These are phyloP conservation scores for Pyronema omphalodes DNA, from an alignment of 495 filamentous ascomycete species.

Conservation along the genomic window DNA sequence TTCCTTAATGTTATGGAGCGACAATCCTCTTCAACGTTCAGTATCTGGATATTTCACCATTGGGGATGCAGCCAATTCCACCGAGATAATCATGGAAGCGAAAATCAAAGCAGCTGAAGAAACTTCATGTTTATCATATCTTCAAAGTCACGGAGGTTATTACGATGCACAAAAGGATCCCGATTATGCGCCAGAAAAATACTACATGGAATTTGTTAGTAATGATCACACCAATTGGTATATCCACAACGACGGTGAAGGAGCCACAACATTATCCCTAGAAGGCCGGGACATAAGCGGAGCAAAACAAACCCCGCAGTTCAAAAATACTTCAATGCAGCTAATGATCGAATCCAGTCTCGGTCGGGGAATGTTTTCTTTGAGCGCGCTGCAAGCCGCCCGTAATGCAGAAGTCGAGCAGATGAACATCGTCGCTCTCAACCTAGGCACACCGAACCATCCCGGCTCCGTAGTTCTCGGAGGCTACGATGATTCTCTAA, in stretches of 20 bases:
- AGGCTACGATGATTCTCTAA: conserved; percentile 20
- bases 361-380: conserved; percentile 17
- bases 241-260: conserved; percentile 1
- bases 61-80: not conserved
- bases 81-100: not conserved
- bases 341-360: conserved; percentile 9
- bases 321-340: conserved; percentile 8
- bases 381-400: conserved; percentile 15
- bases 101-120: not conserved
- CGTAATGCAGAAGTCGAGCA: conserved; percentile 9
- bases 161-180: conserved; percentile 15
- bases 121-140: conserved; percentile 9
- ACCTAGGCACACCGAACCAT: conserved; percentile 9
- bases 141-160: conserved; percentile 14
- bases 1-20: conserved; percentile 21
- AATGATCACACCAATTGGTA: not conserved
- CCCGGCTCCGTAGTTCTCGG: conserved; percentile 21
- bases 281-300: not conserved
- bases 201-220: not conserved
- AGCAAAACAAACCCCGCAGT: not conserved
- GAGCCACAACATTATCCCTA: not conserved
- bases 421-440: conserved; percentile 21
- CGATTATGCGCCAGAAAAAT: not conserved
- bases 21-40: conserved; percentile 15
- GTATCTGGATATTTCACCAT: conserved; percentile 17